These are phyloP conservation scores for Tricholoma furcatifolium DNA, from an alignment of 768 basidiomycete species.

Conservation along the genomic window DNA sequence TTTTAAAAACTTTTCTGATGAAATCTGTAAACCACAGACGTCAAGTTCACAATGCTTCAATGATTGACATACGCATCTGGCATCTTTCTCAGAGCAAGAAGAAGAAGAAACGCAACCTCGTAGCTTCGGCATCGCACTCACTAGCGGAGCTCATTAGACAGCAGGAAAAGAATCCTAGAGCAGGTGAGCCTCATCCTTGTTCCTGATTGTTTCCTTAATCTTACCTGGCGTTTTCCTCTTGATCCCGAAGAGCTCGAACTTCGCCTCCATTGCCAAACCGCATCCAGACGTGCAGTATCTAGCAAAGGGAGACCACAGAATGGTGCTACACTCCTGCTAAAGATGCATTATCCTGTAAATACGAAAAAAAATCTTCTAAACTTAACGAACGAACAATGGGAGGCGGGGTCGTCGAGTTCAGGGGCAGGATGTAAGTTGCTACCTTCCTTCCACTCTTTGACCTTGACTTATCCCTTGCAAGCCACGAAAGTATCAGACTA, in stretches of 20 bases:
- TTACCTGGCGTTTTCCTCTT: background rate
- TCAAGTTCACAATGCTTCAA: constrained; percentile 36
- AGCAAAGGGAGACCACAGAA: constrained; percentile 43
- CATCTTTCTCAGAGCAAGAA: constrained; percentile 61
- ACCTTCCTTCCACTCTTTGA: background rate
- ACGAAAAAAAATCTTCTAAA: background rate
- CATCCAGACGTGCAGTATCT: constrained; percentile 26
- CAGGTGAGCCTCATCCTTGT: constrained; percentile 32
- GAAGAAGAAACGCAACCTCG: constrained; percentile 56
- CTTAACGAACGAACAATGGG: background rate
- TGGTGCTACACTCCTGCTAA: constrained; percentile 30
- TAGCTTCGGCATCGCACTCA: constrained; percentile 50
- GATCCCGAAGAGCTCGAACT: constrained; percentile 40
- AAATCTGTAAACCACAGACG: constrained; percentile 28
- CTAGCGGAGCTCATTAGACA: constrained; percentile 53
- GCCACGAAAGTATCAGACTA: constrained; percentile 15
- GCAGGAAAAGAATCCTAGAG: constrained; percentile 36
- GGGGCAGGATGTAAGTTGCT: constrained; percentile 12
- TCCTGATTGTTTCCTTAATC: background rate
- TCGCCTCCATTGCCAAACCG: constrained; percentile 40
- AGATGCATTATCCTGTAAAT: constrained; percentile 22
- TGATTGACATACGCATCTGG: constrained; percentile 55
- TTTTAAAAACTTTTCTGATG: background rate
- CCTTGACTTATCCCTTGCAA: background rate
- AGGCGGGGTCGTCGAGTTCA: constrained; percentile 7